Evolutionary conservation across 139 green algal genomes (phyloP).

Genomic region (Tetraselmis chui): DNA sequence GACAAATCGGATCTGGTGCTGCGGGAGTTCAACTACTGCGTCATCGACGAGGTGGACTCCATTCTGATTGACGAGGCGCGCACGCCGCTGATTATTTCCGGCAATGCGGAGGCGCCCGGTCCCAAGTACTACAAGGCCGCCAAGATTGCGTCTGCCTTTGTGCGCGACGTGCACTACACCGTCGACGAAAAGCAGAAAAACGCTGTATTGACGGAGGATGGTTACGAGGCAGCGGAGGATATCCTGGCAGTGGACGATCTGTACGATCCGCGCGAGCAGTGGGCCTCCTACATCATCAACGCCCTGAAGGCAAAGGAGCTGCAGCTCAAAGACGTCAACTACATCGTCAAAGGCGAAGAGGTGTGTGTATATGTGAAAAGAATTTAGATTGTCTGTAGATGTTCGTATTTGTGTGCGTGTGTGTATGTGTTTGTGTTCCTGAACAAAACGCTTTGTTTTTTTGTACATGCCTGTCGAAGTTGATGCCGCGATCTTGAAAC

Average conservation of each 20-base stretch:
- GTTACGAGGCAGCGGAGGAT: conserved; percentile 18
- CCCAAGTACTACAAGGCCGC: conserved; percentile 32
- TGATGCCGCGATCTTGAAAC: no score
- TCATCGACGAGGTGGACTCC: conserved; percentile 82
- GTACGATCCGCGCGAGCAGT: conserved; percentile 28
- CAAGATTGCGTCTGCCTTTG: conserved; percentile 20
- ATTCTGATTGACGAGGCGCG: conserved; percentile 71
- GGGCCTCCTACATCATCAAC: conserved; percentile 43
- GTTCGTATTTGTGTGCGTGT: no score
- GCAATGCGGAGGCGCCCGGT: neutral
- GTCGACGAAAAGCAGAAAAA: conserved; percentile 18
- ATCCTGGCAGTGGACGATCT: conserved; percentile 18
- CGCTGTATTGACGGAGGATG: conserved; percentile 28
- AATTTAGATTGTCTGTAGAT: no score
- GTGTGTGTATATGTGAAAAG: neutral
- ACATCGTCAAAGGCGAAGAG: conserved; percentile 49
- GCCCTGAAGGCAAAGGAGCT: conserved; percentile 44
- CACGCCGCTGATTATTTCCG: conserved; percentile 57
- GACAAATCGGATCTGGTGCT: conserved; percentile 43
- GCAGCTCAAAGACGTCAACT: conserved; percentile 48
- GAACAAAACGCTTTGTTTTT: no score
- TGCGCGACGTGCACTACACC: conserved; percentile 20
- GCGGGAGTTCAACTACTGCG: conserved; percentile 54
- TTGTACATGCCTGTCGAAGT: no score
- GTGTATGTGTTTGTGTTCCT: no score